Evolutionary conservation across 495 filamentous ascomycete species (phyloP).

Genomic region (Bacidia gigantensis): DNA sequence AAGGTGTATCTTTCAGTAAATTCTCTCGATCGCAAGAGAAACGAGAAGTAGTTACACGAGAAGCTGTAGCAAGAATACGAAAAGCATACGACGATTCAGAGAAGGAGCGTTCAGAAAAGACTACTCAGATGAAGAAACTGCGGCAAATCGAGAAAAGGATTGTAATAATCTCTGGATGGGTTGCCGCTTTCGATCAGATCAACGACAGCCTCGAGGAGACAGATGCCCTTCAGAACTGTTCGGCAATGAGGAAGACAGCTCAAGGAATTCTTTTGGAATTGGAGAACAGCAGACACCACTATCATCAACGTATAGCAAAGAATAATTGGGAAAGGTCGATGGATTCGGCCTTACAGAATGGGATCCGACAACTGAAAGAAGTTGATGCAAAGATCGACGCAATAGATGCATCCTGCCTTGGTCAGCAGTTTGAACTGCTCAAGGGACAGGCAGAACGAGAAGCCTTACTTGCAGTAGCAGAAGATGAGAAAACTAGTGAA

Average conservation of each 20-base stretch:
- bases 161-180: conserved; percentile 72
- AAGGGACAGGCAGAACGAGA: conserved; percentile 77
- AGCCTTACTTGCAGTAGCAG: conserved; percentile 57
- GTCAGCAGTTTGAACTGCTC: conserved; percentile 69
- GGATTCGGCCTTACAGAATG: conserved; percentile 77
- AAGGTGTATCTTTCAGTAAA: conserved; percentile 72
- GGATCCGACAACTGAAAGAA: conserved; percentile 59
- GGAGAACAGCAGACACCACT: conserved; percentile 76
- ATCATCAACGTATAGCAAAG: conserved; percentile 66
- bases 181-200: conserved; percentile 78
- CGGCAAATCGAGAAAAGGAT: conserved; percentile 77
- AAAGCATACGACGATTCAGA: conserved; percentile 71
- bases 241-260: conserved; percentile 73
- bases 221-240: conserved; percentile 48
- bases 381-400: conserved; percentile 56
- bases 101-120: conserved; percentile 65
- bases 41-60: conserved; percentile 60
- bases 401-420: conserved; percentile 56
- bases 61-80: conserved; percentile 69
- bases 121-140: conserved; percentile 66
- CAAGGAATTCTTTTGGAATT: conserved; percentile 77
- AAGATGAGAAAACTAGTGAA: conserved; percentile 73
- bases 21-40: conserved; percentile 81
- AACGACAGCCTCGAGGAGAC: conserved; percentile 57
- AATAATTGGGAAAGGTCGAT: conserved; percentile 76